Evolutionary conservation across 2,329 filamentous ascomycete species (phyloP), one percentile per base, ranked within the genome.

Genomic region (Pseudocercospora crystallina): DNA sequence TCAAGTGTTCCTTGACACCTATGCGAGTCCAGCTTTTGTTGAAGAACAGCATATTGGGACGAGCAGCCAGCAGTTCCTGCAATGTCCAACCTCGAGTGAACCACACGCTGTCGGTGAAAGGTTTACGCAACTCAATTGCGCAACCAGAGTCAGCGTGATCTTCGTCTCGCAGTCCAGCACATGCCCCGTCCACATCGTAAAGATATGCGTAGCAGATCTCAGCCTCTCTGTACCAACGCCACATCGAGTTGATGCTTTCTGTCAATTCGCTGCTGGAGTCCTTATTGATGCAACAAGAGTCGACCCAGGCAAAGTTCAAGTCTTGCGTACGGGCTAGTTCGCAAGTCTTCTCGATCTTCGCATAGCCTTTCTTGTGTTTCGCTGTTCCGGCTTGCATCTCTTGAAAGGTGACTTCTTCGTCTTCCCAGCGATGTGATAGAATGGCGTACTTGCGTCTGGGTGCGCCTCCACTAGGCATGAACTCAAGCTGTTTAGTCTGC

Each of bases 231-330:
- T 59, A 59, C 58, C 58, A 61, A 26, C 42, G 43, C 30, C 39
- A 59, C 58, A 61, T 61, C 12, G 56, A 58, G 12, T 54, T 58
- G 36, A 60, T 57, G 10, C 51, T 49, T 35, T 59, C 66, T 44
- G 47, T 43, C 1, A 61, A 50, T 36, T 61, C 58, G 15, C 50
- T 51, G 14, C 50, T 57, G 38, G 45, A 57, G 8, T 43, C 45
- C 34, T 61, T 60, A 45, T 60, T 43, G 34, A 62, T 62, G 36
- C 59, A 62, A 42, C 59, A 62, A 11, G 53, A 53, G 17, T 56
- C 53, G 31, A 53, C 36, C 50, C 53, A 56, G 3, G 38, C 43
- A 32, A 33, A 56, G 8, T 42, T 13, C 2, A 50, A 13, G 7
- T 36, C 50, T 34, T 53, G 43, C 10, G 10, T 10, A n/a, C n/a